Base-by-base conservation (phyloP, 139 green algal genomes). In the Eudorina sp. region DNA sequence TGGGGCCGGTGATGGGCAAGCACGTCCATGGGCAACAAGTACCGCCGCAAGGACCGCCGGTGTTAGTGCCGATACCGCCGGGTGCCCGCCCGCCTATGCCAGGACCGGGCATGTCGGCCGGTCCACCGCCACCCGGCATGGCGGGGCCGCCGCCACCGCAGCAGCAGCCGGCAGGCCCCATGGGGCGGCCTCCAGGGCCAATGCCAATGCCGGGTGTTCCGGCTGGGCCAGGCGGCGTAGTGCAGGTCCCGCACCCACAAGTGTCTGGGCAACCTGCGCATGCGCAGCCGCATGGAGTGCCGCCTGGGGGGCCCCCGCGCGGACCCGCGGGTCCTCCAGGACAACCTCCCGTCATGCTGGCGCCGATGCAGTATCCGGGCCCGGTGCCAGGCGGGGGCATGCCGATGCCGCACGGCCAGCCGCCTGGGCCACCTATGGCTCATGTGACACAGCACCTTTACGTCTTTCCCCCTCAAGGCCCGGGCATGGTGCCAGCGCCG, bases 291-390 rank as follows among this genome's bases (percentile, higher is more conserved):
- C 46, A 27, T 3, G 46, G 74, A n/a, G 46, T 66, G 72, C 23
- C n/a, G 53, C 53, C 51, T 34, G 40, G 40, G 16, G 70, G 18
- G 5, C 19, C 19, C 19, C 9, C 46, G 11, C 75, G 48, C 8
- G 36, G 75, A 9, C n/a, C 40, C 11, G 31, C 46, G 41, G 55
- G 78, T 62, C 55, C 55, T 14, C 53, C 21, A 9, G 76, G 76
- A 1, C 76, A 70, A 8, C 76, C n/a, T 3, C 70, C 34, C n/a
- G 75, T 81, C 48, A 72, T 81, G 34, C 45, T 88, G 46, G 45
- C 25, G 43, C 51, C 51, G 27, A 87, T 87, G 81, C 81, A 87
- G 64, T 85, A 74, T 38, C 36, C 78, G 8, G 55, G 75, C 18
- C 75, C 79, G n/a, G 38, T 76, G 36, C 77, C 53, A 34, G 58